Conservation (phyloP, 192 early-diverging fungal genomes). For the Ramicandelaber brevisporus region DNA sequence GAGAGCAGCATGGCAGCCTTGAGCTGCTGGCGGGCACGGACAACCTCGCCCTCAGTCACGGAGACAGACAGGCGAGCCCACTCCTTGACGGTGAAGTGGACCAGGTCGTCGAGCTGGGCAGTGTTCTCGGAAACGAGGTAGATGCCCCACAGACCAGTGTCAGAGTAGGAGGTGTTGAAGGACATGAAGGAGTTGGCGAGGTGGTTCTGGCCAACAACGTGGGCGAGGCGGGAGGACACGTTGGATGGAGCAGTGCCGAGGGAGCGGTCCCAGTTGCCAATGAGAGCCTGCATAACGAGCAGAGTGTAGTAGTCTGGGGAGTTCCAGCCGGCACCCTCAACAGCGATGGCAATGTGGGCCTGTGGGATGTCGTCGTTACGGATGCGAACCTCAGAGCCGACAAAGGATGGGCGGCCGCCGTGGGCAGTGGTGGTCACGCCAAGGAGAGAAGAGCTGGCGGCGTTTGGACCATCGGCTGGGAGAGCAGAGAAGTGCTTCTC, state of each 20-base stretch:
- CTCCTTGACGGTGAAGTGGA: slow-evolving; percentile 75
- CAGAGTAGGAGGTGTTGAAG: slow-evolving; percentile 96
- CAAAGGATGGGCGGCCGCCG: slow-evolving; percentile 41
- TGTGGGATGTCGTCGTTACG: slow-evolving; percentile 71
- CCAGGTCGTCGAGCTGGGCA: slow-evolving; percentile 58
- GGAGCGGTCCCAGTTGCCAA: slow-evolving; percentile 91
- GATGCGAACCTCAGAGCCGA: slow-evolving; percentile 71
- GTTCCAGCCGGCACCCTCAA: slow-evolving; percentile 89
- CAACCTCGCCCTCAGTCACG: slow-evolving; percentile 74
- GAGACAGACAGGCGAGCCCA: slow-evolving; percentile 69
- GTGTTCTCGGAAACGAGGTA: slow-evolving; percentile 73
- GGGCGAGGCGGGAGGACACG: slow-evolving; percentile 63
- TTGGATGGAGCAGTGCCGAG: slow-evolving; percentile 72
- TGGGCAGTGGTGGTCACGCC: slow-evolving; percentile 18
- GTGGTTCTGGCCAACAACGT: slow-evolving; percentile 50
- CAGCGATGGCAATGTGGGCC: slow-evolving; percentile 91
- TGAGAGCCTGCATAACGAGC: slow-evolving; percentile 82
- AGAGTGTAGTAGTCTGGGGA: slow-evolving; percentile 87
- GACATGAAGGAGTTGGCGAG: slow-evolving; percentile 98
- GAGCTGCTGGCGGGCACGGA: slow-evolving; percentile 95
- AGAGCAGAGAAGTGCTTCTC: slow-evolving; percentile 76
- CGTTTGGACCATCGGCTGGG: slow-evolving; percentile 23
- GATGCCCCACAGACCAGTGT: slow-evolving; percentile 93
- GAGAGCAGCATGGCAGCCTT: slow-evolving; percentile 77
- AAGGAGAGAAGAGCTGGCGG: slow-evolving; percentile 16